Evolutionary conservation across 257 asterid species (phyloP).

Genomic region (Solanum tacnaense): DNA sequence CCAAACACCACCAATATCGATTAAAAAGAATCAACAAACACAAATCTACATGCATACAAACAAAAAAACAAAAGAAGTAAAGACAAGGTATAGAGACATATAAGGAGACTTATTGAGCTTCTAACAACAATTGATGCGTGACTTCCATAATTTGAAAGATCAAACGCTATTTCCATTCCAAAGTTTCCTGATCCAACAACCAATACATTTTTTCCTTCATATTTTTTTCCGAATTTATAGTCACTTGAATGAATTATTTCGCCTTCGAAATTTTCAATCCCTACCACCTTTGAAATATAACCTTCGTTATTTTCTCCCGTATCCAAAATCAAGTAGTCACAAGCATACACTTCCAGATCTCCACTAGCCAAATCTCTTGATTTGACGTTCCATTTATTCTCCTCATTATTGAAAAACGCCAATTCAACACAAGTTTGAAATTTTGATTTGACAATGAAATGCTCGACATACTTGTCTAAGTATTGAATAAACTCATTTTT

Average conservation of each 20-base stretch:
- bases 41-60: background rate
- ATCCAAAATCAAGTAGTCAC: slow-evolving; percentile 35
- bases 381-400: slow-evolving; percentile 18
- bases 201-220: slow-evolving; percentile 14
- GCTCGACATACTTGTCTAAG: slow-evolving; percentile 23
- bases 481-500: slow-evolving; percentile 23
- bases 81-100: background rate
- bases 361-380: background rate
- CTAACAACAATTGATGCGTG: slow-evolving; percentile 35
- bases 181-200: slow-evolving; percentile 65
- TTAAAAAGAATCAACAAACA: background rate
- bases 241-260: slow-evolving; percentile 25
- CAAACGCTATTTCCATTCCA: slow-evolving; percentile 56
- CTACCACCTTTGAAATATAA: slow-evolving; percentile 14
- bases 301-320: slow-evolving; percentile 38
- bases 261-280: slow-evolving; percentile 25
- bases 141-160: slow-evolving; percentile 35
- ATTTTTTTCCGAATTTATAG: slow-evolving; percentile 17
- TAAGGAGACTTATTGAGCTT: slow-evolving; percentile 9
- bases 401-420: slow-evolving; percentile 4
- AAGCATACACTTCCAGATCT: slow-evolving; percentile 3
- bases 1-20: background rate
- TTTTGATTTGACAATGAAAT: slow-evolving; percentile 9
- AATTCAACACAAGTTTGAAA: slow-evolving; percentile 8
- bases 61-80: background rate